A percentile compares a stretch with the other conserved stretches of the same genome.
phyloP scores from a whole-genome alignment of 2,329 filamentous ascomycete genomes.

The Esteya vermicola region DNA sequence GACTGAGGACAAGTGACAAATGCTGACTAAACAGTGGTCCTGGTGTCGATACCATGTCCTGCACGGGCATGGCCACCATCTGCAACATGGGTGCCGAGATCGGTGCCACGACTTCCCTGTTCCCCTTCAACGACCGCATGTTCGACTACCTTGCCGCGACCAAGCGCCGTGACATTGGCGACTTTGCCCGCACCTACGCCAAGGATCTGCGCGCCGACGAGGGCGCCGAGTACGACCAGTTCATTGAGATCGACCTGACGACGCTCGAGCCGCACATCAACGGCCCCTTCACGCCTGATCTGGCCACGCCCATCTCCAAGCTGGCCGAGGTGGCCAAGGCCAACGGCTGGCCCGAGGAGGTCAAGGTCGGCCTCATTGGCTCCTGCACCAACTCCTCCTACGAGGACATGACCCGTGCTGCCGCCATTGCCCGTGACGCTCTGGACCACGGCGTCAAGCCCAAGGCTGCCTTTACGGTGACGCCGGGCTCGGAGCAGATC shows the following conservation, averaged over 20 bases:
- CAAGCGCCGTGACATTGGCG: conserved; percentile 79
- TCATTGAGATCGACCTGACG: conserved; percentile 90
- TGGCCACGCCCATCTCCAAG: conserved; percentile 95
- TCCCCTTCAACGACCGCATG: conserved; percentile 98
- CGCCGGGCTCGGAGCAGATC: conserved; percentile 93
- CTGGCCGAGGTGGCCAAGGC: conserved; percentile 88
- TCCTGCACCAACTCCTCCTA: conserved; percentile 90
- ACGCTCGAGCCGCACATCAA: conserved; percentile 97
- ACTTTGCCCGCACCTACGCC: conserved; percentile 75
- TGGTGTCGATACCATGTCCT: conserved; percentile 59
- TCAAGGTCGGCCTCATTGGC: conserved; percentile 94
- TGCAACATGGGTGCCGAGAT: conserved; percentile 61
- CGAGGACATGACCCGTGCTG: conserved; percentile 86
- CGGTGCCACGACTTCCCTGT: conserved; percentile 80
- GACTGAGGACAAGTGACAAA: too few species aligned
- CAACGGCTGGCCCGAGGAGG: conserved; percentile 90
- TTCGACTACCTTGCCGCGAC: conserved; percentile 89
- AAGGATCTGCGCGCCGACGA: conserved; percentile 77
- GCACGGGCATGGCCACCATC: conserved; percentile 81
- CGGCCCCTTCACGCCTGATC: conserved; percentile 95
- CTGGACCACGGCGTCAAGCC: conserved; percentile 87
- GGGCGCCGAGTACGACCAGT: conserved; percentile 86
- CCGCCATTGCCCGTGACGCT: conserved; percentile 82
- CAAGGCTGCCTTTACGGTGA: conserved; percentile 87
- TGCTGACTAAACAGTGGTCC: too few species aligned